phyloP scores from a whole-genome alignment of 164 flowering plant genomes.

The Houttuynia cordata region DNA sequence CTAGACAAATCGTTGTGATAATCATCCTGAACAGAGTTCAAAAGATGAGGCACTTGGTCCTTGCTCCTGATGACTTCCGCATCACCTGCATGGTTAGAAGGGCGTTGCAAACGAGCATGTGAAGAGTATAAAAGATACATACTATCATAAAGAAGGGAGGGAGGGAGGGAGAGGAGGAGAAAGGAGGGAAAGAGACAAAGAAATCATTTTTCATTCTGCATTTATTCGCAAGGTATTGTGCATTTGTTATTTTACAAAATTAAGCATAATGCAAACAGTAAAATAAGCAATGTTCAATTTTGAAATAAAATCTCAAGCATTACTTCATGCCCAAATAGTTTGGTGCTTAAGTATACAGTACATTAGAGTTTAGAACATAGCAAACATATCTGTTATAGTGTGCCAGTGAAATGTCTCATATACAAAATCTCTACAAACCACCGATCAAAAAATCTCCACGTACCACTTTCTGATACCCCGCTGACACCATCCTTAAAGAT shows the following conservation, averaged over 20 bases:
- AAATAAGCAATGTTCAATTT: too few relatives aligned
- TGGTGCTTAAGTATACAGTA: too few relatives aligned
- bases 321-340: too few relatives aligned
- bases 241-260: too few relatives aligned
- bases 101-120: background rate
- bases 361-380: too few relatives aligned
- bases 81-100: background rate
- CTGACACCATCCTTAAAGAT: slow-evolving; percentile 31
- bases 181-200: background rate
- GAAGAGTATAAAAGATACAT: too few relatives aligned
- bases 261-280: too few relatives aligned
- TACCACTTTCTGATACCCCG: slow-evolving; percentile 26
- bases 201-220: background rate
- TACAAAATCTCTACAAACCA: slow-evolving; percentile 1
- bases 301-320: too few relatives aligned
- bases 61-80: background rate
- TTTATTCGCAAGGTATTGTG: too few relatives aligned
- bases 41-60: slow-evolving; percentile 7
- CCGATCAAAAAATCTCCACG: background rate
- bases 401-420: background rate
- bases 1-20: slow-evolving; percentile 36
- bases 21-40: slow-evolving; percentile 16
- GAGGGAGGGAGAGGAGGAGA: background rate
- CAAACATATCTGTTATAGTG: too few relatives aligned
- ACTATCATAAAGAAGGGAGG: background rate